Evolutionary conservation across 176 grass and related monocot genomes (phyloP).

Genomic region (Hordeum marinum): DNA sequence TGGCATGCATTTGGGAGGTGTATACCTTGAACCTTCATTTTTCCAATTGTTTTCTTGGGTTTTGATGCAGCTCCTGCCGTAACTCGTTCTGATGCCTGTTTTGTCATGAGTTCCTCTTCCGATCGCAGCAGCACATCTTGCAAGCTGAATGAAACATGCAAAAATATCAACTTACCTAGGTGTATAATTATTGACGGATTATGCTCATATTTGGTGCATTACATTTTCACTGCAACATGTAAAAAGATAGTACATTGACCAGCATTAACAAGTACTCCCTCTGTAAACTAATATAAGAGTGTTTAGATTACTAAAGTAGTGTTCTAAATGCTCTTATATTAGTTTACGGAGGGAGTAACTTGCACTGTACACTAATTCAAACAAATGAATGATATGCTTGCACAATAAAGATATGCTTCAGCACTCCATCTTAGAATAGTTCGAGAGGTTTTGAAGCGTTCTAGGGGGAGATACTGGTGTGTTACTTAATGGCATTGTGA

Average conservation of each 20-base stretch:
- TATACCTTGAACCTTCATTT: slow-evolving; percentile 95
- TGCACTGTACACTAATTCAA: not conserved
- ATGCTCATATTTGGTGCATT: not conserved
- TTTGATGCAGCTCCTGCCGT: slow-evolving; percentile 78
- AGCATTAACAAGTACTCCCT: not conserved
- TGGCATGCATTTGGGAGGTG: not conserved
- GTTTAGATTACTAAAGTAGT: no score
- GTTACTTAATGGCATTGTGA: not conserved
- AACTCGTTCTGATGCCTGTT: slow-evolving; percentile 68
- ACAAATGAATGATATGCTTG: not conserved
- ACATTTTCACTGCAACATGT: not conserved
- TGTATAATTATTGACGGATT: not conserved
- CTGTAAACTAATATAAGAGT: no score
- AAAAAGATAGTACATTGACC: not conserved
- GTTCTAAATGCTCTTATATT: no score
- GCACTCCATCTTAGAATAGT: not conserved
- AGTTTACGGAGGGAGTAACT: no score
- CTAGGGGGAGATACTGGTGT: not conserved
- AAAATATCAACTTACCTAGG: slow-evolving; percentile 11
- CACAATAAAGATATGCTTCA: not conserved
- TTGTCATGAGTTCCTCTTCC: slow-evolving; percentile 88
- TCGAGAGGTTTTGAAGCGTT: not conserved
- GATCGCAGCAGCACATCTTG: slow-evolving; percentile 86
- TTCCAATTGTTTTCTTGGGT: slow-evolving; percentile 90
- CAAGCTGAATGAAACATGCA: slow-evolving; percentile 56